Percentiles rank a stretch among this genome's conserved stretches.
These are phyloP conservation scores for Chimonanthus praecox DNA, from an alignment of 164 flowering plant species.

Conservation along the genomic window DNA sequence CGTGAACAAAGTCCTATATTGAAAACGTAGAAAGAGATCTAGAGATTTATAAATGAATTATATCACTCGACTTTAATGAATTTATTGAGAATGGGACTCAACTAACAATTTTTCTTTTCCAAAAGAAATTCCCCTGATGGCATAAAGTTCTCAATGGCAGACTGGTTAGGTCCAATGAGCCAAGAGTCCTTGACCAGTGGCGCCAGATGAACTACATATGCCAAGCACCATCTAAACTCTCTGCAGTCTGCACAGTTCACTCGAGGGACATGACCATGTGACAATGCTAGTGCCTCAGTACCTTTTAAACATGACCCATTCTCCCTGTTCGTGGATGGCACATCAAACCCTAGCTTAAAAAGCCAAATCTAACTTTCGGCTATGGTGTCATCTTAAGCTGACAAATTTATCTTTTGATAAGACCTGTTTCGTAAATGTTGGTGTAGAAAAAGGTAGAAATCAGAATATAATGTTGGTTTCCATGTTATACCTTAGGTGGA, in stretches of 20 bases:
- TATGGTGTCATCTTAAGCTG: neutral
- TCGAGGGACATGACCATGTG: neutral
- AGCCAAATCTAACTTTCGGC: neutral
- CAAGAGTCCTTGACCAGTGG: too few relatives aligned
- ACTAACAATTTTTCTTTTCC: too few relatives aligned
- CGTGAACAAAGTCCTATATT: too few relatives aligned
- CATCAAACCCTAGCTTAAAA: neutral
- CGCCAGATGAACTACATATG: neutral
- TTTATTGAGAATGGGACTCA: too few relatives aligned
- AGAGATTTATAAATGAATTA: too few relatives aligned
- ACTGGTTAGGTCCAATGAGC: too few relatives aligned
- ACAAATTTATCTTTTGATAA: neutral
- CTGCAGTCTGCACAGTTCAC: neutral
- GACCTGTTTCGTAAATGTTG: neutral
- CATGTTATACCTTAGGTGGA: neutral
- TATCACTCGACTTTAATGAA: too few relatives aligned
- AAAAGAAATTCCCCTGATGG: too few relatives aligned
- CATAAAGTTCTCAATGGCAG: too few relatives aligned
- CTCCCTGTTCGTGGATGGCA: neutral
- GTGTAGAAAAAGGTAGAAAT: neutral
- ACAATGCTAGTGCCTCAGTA: neutral
- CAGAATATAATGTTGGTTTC: neutral
- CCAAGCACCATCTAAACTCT: neutral
- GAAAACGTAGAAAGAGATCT: too few relatives aligned
- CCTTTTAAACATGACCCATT: neutral